Base-by-base conservation (phyloP, 2,329 filamentous ascomycete species). In the Neophaeococcomyces aloes region DNA sequence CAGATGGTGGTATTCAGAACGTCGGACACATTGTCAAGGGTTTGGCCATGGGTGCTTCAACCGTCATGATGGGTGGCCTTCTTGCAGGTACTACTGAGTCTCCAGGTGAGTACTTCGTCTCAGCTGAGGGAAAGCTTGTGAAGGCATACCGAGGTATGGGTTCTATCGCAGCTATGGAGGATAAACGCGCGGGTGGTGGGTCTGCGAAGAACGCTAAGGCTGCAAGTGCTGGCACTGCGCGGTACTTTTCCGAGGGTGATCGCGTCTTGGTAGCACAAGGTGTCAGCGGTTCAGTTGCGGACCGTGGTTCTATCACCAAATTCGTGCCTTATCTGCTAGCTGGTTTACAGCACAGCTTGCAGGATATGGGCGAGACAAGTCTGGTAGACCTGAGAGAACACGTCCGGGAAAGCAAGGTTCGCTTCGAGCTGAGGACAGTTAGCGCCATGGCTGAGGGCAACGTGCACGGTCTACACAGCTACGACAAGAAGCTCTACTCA, bases 111-210 rank as follows among this genome's bases (percentile, higher is more conserved):
- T 96, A 93, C 55, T 96, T 94, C 61, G 86, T 98, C 56, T 94
- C 86, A 60, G 83, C 85, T 48, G 89, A 96, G 68, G 91, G 91
- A 53, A 93, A 96, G 75, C 81, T 98, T 43, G 89, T 98, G 66
- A 98, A 98, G 76, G 88, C 91, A 31, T 98, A 98, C 75, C 85
- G 91, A 66, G 91, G 91, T 48, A 98, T 98, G 91, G 91, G 91
- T 55, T 88, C 82, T 67, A 98, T 98, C 62, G 91, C 95, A 59
- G 91, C 91, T 55, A 98, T 98, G 91, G 88, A 96, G 70, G 89
- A 96, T 70, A 94, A 91, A 78, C 94, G 94, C 75, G 87, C 88
- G 8, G 86, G 84, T 44, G 74, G 66, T 47, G 83, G 81, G 53
- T 48, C 49, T 19, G 69, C 71, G 58, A 83, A 81, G 68, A 81